Evolutionary conservation across 108 stramenopile species (phyloP).

Genomic region (Cyclostephanos tholiformis): DNA sequence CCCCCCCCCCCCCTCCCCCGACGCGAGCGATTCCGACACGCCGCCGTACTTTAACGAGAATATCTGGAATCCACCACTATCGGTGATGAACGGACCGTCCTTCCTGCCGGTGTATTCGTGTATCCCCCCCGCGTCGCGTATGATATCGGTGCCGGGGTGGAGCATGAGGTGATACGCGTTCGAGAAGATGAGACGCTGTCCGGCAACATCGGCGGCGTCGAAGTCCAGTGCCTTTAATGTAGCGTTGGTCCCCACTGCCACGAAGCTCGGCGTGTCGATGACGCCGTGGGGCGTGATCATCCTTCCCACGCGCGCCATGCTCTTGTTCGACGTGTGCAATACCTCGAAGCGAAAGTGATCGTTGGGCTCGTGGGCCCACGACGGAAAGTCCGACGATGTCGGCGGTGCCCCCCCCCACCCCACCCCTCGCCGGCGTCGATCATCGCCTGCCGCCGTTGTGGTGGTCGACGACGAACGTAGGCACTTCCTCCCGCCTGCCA

Average conservation of each 20-base stretch:
- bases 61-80: constrained; percentile 69
- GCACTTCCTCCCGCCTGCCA: too few species aligned
- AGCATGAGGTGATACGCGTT: constrained; percentile 70
- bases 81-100: constrained; percentile 54
- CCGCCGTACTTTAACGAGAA: constrained; percentile 54
- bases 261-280: constrained; percentile 65
- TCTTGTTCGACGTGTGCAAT: constrained; percentile 49
- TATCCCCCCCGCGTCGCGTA: constrained; percentile 60
- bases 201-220: constrained; percentile 36
- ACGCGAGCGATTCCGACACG: constrained; percentile 49
- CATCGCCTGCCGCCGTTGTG: not conserved
- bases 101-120: constrained; percentile 60
- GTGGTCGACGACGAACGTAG: too few species aligned
- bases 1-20: constrained; percentile 30
- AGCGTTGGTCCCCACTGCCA: constrained; percentile 70
- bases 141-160: constrained; percentile 60
- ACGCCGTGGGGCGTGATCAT: constrained; percentile 55
- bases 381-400: constrained; percentile 33
- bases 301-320: constrained; percentile 51
- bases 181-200: constrained; percentile 59
- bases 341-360: constrained; percentile 52
- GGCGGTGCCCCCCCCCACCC: too few species aligned
- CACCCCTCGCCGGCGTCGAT: too few species aligned
- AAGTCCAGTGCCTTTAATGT: constrained; percentile 49
- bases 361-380: constrained; percentile 37